Evolutionary conservation across 2,329 filamentous ascomycete genomes (phyloP).

Genomic region (Aquanectria penicillioides): DNA sequence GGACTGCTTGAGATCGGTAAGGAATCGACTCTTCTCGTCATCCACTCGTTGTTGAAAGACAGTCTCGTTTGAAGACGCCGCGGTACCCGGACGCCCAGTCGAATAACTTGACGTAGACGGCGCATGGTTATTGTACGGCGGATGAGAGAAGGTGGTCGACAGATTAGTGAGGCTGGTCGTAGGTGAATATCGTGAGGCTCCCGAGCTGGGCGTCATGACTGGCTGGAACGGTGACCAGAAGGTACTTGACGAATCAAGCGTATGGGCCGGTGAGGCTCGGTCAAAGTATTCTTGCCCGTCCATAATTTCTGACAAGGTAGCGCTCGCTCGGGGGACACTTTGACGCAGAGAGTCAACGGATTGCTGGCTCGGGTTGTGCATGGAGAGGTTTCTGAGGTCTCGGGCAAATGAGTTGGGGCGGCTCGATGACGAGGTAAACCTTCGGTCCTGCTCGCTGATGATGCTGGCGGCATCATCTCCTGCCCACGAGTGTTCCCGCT

Average conservation of each 20-base stretch:
- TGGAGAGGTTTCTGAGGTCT: conserved; percentile 67
- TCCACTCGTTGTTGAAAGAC: conserved; percentile 69
- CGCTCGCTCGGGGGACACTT: conserved; percentile 65
- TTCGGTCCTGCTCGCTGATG: conserved; percentile 64
- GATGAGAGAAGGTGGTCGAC: conserved; percentile 59
- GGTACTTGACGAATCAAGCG: conserved; percentile 79
- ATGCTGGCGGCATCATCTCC: conserved; percentile 63
- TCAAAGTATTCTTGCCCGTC: conserved; percentile 79
- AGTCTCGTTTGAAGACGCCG: conserved; percentile 74
- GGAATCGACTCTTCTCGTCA: conserved; percentile 80
- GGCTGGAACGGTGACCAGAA: conserved; percentile 92
- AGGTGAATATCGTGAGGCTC: conserved; percentile 69
- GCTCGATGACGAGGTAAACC: conserved; percentile 54
- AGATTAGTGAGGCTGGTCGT: conserved; percentile 70
- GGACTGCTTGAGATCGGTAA: conserved; percentile 80
- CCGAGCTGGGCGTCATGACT: conserved; percentile 70
- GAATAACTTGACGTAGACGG: conserved; percentile 59
- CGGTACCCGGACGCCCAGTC: conserved; percentile 69
- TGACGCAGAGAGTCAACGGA: conserved; percentile 77
- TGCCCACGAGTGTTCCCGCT: conserved; percentile 57
- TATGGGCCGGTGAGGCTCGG: conserved; percentile 72
- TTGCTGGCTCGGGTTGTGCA: conserved; percentile 73
- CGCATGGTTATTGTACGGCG: conserved; percentile 52
- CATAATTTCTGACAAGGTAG: conserved; percentile 70
- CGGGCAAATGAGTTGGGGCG: conserved; percentile 63